Base-by-base conservation (phyloP, 257 asterid species). In the Prunella vulgaris region DNA sequence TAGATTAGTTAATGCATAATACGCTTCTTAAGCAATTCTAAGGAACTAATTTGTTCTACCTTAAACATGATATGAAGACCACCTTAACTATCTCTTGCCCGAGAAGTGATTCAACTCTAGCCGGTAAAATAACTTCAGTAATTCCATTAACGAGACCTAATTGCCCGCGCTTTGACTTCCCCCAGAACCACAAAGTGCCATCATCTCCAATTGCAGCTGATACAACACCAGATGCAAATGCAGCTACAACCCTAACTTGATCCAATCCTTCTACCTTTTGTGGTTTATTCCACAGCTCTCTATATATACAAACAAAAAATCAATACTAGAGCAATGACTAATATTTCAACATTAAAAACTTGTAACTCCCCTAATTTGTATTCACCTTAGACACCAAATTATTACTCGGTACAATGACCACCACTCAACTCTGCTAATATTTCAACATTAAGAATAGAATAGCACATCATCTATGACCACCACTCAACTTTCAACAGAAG, bases 121-220 rank as follows among this genome's bases (percentile, higher is more conserved):
- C 59, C 22, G 99, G 99, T 25, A 74, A 52, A 59, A 79, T 77
- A 78, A 95, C 82, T 46, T 89, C 94, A 2, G 70, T 74, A 48
- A 82, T 70, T 62, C 77, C 85, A 72, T 85, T 64, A 59, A 95
- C 97, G 1, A 94, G 79, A 22, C 97, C 99, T 18, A 94, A 84
- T 76, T 89, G 97, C 62, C 99, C 99, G 12, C 93, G 97, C 76
- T 94, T 91, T 32, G 99, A 94, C 79, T 79, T 85, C 60, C 97
- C 99, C 99, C 97, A 94, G 13, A 89, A 97, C 97, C 99, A 94
- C 46, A 94, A 70, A 49, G 90, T 84, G n/a, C 99, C 97, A 71
- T 87, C 97, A 9, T 87, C 90, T 73, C 93, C 97, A 75, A 86
- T 72, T 33, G 92, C 96, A 4, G 84, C 81, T 62, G 96, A 93